Base-by-base conservation (phyloP, 2,329 filamentous ascomycete species). In the Polychaeton citri region DNA sequence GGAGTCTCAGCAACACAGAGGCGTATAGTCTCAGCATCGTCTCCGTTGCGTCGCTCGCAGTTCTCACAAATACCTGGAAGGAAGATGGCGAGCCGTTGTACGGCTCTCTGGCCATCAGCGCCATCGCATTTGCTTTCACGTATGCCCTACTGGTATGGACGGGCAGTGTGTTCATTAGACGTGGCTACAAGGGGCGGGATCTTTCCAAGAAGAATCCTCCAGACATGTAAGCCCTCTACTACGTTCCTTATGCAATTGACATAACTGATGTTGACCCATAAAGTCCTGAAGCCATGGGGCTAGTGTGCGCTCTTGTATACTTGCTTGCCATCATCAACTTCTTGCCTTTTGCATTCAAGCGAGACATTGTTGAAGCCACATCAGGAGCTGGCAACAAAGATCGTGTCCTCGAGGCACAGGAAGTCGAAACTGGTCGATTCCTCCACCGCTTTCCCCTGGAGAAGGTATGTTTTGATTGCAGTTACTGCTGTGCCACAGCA, bases 331-430 rank as follows among this genome's bases (percentile, higher is more conserved):
- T 96, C 46, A 92, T 96, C 47, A 65, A 85, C 43, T 98, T 98
- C 58, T 86, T 96, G 39, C 90, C 90, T 0, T 94, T 95, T 60
- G 83, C 87, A 1, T 96, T 98, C 60, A 96, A 95, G 68, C 93
- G 95, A 62, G 88, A 96, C 57, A 92, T 98, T 46, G 87, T 95
- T 18, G 83, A 85, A 12, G 86, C 87, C 26, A 96, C 90, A 15
- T 93, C 85, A 46, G 90, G 87, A 43, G 87, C 86, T 44, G 87
- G 87, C 33, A 95, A 95, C 60, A 71, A 83, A 44, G 88, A 95
- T 62, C 76, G 90, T 5, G 81, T 92, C 9, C 61, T 85, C 49
- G 74, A 82, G 54, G 64, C 76, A 31, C 72, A 80, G 44, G 69
- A 83, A 43, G 75, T 87, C 41, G 79, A 92, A 58, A 78, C 76